Evolutionary conservation across 805 yeast species (phyloP).

Genomic region (Saturnispora sanitii): DNA sequence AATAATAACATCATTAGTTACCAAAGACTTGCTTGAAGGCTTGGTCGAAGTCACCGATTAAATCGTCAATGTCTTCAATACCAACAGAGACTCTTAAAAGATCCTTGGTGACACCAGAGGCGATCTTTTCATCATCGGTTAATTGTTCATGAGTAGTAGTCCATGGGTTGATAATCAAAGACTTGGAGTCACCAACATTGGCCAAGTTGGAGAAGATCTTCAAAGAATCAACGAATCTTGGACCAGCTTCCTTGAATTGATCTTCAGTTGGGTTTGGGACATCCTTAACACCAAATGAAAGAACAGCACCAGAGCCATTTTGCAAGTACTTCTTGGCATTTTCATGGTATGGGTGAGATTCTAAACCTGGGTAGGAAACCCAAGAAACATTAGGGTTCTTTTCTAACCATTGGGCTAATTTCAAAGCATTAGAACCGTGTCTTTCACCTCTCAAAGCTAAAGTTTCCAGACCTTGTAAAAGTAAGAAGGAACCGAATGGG

Average conservation of each 20-base stretch:
- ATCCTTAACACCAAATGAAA: conserved; percentile 82
- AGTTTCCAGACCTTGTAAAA: conserved; percentile 90
- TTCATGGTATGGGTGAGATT: conserved; percentile 67
- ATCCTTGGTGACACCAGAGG: conserved; percentile 83
- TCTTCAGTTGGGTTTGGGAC: conserved; percentile 37
- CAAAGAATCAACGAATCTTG: conserved; percentile 73
- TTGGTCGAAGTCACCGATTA: conserved; percentile 81
- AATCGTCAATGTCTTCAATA: conserved; percentile 83
- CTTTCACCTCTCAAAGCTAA: conserved; percentile 89
- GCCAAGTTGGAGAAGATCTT: conserved; percentile 88
- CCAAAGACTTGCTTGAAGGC: conserved; percentile 58
- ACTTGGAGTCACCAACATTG: conserved; percentile 93
- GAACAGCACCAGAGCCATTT: conserved; percentile 77
- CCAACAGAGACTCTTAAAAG: conserved; percentile 86
- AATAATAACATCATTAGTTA: neutral
- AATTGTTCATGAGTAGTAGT: conserved; percentile 94
- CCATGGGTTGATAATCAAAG: conserved; percentile 92
- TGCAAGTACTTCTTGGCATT: conserved; percentile 73
- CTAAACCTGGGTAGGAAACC: conserved; percentile 91
- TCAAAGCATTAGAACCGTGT: conserved; percentile 74
- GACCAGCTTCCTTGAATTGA: conserved; percentile 69
- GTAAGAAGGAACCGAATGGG: conserved; percentile 82
- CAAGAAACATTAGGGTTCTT: conserved; percentile 58
- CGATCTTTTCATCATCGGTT: conserved; percentile 64
- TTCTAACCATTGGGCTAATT: conserved; percentile 70